phyloP scores from a whole-genome alignment of 768 basidiomycete species.

The Leucocoprinus birnbaumii region DNA sequence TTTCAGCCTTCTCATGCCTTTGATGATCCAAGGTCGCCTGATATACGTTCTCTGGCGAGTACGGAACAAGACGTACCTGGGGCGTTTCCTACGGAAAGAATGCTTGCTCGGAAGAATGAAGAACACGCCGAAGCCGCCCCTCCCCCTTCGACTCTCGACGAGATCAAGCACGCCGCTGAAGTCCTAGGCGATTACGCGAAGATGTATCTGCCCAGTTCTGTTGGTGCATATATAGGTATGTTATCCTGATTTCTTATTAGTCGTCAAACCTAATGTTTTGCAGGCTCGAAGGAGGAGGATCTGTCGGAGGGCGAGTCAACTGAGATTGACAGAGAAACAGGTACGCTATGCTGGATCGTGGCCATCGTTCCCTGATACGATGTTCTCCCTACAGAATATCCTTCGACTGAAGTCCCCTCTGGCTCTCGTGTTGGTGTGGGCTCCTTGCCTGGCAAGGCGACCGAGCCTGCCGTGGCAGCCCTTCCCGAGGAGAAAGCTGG shows the following conservation, averaged over 20 bases:
- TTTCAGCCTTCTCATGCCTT: background rate
- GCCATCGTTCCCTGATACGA: background rate
- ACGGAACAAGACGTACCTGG: background rate
- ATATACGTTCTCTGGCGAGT: background rate
- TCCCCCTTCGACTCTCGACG: background rate
- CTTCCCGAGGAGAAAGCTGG: constrained; percentile 38
- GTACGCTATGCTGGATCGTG: background rate
- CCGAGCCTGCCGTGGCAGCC: constrained; percentile 41
- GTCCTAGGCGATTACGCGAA: constrained; percentile 8
- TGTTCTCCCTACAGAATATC: background rate
- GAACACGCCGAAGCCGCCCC: background rate
- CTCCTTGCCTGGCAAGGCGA: constrained; percentile 41
- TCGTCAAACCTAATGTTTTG: background rate
- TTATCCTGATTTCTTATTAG: background rate
- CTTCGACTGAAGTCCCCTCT: background rate
- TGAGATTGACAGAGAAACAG: background rate
- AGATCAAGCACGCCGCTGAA: background rate
- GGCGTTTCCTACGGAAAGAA: background rate
- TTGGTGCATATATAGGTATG: background rate
- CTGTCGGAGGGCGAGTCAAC: background rate
- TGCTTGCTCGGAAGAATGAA: background rate
- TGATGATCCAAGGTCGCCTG: background rate
- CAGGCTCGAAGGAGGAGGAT: background rate
- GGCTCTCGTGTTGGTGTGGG: constrained; percentile 39
- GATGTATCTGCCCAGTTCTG: background rate